These are phyloP conservation scores for Suhomyces bokatorum DNA, from an alignment of 1,139 yeast species.

Conservation along the genomic window DNA sequence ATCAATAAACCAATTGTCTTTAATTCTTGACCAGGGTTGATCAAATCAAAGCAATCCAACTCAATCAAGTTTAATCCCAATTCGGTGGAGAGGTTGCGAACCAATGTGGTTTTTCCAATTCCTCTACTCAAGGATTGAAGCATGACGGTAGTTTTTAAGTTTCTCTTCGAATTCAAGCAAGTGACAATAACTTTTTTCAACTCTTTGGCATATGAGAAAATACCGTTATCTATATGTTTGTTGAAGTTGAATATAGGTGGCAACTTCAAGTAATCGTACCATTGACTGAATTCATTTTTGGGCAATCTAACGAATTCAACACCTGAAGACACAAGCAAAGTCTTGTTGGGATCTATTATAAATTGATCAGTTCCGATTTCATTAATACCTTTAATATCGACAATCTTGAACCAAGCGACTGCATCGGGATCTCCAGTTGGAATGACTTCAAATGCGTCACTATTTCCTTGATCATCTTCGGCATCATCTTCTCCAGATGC, in stretches of 20 bases:
- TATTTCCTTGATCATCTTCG: conserved; percentile 20
- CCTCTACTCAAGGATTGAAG: conserved; percentile 72
- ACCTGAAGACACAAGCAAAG: conserved; percentile 72
- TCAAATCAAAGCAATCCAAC: conserved; percentile 65
- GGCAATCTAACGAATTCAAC: conserved; percentile 44
- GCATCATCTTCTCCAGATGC: conserved; percentile 30
- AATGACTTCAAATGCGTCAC: conserved; percentile 36
- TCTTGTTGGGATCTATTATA: conserved; percentile 61
- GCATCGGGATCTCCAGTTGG: conserved; percentile 70
- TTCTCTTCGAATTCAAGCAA: conserved; percentile 35
- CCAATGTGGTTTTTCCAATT: conserved; percentile 73
- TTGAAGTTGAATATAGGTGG: conserved; percentile 43
- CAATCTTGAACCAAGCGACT: conserved; percentile 81
- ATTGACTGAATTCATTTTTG: conserved; percentile 34
- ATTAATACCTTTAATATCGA: conserved; percentile 37
- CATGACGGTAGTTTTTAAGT: conserved; percentile 62
- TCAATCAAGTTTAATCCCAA: conserved; percentile 71
- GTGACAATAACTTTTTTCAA: conserved; percentile 54
- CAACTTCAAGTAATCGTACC: conserved; percentile 44
- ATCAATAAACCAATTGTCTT: conserved; percentile 76
- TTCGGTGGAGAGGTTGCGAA: conserved; percentile 54
- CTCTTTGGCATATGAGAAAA: conserved; percentile 53
- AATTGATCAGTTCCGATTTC: conserved; percentile 44
- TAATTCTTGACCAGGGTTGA: conserved; percentile 68
- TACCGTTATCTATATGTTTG: conserved; percentile 14